A percentile compares a stretch with the other conserved stretches of the same genome.
Conservation (phyloP, 306 rosid species). For the Prunus armeniaca region DNA sequence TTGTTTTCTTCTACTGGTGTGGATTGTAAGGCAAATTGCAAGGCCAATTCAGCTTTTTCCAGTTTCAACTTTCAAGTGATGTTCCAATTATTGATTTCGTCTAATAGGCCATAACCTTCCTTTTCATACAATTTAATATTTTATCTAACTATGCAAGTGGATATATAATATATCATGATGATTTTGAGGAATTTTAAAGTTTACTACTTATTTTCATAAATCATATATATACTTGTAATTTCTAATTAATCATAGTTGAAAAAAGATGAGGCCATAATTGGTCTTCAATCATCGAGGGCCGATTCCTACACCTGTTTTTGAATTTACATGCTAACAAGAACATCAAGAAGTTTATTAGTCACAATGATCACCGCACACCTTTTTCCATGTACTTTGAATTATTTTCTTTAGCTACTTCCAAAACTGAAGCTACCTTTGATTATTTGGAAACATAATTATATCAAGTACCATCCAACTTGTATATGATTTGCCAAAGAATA, state of each 20-base stretch:
- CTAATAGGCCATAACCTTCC: background rate
- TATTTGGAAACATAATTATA: background rate
- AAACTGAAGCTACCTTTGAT: background rate
- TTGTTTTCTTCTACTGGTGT: background rate
- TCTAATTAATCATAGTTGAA: background rate
- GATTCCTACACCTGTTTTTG: constrained; percentile 4
- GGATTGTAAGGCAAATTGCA: background rate
- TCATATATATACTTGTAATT: background rate
- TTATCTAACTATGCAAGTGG: background rate
- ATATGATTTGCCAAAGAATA: background rate
- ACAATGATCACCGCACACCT: background rate
- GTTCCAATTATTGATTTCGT: background rate
- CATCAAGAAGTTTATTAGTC: background rate
- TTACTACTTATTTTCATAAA: background rate
- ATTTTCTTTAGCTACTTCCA: background rate
- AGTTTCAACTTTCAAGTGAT: background rate
- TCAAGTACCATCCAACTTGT: background rate
- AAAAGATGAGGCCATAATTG: background rate
- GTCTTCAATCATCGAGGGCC: background rate
- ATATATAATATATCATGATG: too few species aligned
- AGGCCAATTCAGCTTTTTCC: background rate
- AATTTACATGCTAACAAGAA: background rate
- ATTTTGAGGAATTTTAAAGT: background rate
- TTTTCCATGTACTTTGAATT: background rate
- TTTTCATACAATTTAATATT: background rate